Evolutionary conservation across 2,329 filamentous ascomycete species (phyloP).

Genomic region (Macrophomina pseudophaseolina): DNA sequence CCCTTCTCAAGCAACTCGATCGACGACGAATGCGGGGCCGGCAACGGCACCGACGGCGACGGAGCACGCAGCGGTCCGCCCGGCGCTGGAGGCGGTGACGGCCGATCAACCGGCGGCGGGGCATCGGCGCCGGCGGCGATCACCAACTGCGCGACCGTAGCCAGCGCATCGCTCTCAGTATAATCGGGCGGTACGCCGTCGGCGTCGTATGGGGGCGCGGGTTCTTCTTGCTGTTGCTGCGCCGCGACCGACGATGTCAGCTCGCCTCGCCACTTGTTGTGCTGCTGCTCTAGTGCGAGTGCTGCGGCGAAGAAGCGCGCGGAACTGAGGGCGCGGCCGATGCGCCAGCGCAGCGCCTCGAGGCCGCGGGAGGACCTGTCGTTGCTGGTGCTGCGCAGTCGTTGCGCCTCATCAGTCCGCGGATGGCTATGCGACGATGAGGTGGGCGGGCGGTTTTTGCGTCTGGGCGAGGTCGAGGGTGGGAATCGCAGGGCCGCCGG

Average conservation of each 20-base stretch:
- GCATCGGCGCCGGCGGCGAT: neutral
- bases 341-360: constrained; percentile 1
- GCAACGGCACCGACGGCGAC: neutral
- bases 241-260: neutral
- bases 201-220: constrained; percentile 51
- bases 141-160: constrained; percentile 31
- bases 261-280: neutral
- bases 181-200: constrained; percentile 53
- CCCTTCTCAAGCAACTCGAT: neutral
- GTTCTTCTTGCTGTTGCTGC: neutral
- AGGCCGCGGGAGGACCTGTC: neutral
- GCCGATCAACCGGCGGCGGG: neutral
- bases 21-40: neutral
- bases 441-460: neutral
- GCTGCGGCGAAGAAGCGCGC: constrained; percentile 3
- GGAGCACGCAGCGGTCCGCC: constrained; percentile 6
- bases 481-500: neutral
- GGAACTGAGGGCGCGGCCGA: constrained; percentile 3
- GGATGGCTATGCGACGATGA: neutral
- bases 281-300: constrained; percentile 14
- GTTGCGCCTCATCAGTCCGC: neutral
- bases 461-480: neutral
- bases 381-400: neutral
- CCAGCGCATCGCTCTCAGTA: constrained; percentile 48
- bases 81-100: constrained; percentile 1